Evolutionary conservation across 495 filamentous ascomycete genomes (phyloP), one percentile per base, ranked within the genome.

Genomic region (Podospora pseudoanserina): DNA sequence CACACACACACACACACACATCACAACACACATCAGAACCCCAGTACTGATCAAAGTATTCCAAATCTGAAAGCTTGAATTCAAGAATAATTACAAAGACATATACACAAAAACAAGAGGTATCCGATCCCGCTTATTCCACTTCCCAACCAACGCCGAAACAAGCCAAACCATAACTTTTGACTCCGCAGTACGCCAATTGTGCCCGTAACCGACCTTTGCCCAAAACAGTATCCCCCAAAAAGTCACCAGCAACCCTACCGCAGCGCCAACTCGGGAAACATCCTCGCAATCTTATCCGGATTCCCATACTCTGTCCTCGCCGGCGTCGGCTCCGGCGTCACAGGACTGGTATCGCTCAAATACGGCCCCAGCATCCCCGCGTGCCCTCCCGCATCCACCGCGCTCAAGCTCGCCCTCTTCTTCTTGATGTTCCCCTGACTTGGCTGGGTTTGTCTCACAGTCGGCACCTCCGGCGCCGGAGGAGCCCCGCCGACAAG

Each of bases 381-480:
- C 65, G 18, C 54, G 34, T 56, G n/a, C 7, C 30, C 19, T 15
- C 66, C 19, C 16, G 65, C 53, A 26, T 79, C 77, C 5, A 76
- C 57, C 20, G 74, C 67, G 62, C 73, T 80, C 34, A 83, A 74
- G 13, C 79, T 81, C 20, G 78, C 78, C n/a, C 82, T 71, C 72
- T 84, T 84, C 73, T 78, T 82, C 76, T 84, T 84, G 70, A 84
- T 84, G 63, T 84, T 84, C 3, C 82, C 82, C 68, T 82, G 81
- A 0, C 77, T 71, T 6, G 80, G 79, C 49, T 55, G 72, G 58
- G 64, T 26, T n/a, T 65, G 34, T 2, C 67, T 68, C 19, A 65
- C 49, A 18, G 72, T 71, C 73, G 72, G 11, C 70, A 23, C n/a
- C 62, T 34, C 26, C 53, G 65, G 75, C 67, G 20, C 11, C 5